Base-by-base conservation (phyloP, 345 rosid species). In the Lepidium africanum region DNA sequence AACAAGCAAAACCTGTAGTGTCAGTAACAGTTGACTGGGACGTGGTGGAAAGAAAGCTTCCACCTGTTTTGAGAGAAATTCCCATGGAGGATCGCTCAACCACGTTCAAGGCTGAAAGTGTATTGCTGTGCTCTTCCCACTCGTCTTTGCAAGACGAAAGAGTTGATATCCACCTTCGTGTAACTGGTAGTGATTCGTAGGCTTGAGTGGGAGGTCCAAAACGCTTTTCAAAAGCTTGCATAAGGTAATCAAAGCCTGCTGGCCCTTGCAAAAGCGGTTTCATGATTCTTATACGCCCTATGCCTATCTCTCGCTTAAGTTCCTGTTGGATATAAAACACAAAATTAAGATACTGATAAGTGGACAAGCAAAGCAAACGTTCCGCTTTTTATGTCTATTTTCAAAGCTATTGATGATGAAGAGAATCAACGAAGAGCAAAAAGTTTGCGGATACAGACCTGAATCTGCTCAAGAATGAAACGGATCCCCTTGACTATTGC, bases 401-500 rank as follows among this genome's bases (percentile, higher is more conserved):
- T 21, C n/a, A 7, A 68, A 62, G 69, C 10, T 9, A 41, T 9
- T 38, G 33, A 13, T 55, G 32, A 19, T 45, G 32, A 55, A 56
- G 55, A 43, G 51, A 16, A 10, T 36, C 38, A 49, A 50, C 10
- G 2, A 65, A 19, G 13, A 15, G 9, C 6, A 23, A 40, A 19
- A 19, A 30, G 15, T 30, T 33, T 10, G 4, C 14, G 9, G 17
- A 46, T 6, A 49, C 63, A 67, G 45, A 94, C 99, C 96, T 84
- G 95, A 79, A 89, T 86, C 82, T 91, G 88, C 80, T 86, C 88
- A 19, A 94, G 81, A 49, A 86, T 80, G 79, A 91, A 91, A 13
- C 90, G 88, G 39, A 94, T 81, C 32, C 99, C 99, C 80, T 73
- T 85, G 32, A 87, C 79, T 82, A 91, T 81, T 51, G 89, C 91